phyloP scores from a whole-genome alignment of 2,329 filamentous ascomycete species.

The Colletotrichum sp. region DNA sequence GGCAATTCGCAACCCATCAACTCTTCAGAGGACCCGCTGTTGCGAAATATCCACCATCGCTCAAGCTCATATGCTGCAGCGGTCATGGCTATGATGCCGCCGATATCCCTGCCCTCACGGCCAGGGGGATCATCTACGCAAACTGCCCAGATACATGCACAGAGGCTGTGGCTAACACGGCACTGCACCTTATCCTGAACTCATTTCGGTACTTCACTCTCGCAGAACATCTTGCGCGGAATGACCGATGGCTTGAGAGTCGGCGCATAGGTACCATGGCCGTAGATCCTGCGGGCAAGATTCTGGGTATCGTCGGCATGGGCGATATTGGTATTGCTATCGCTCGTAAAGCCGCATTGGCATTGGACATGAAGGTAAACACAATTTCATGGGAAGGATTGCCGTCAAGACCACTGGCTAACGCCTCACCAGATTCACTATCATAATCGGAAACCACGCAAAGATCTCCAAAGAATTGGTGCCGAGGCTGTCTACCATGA shows the following conservation, averaged over 20 bases:
- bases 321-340: background rate
- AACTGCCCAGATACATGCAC: background rate
- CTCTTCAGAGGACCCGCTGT: background rate
- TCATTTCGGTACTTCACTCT: background rate
- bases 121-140: background rate
- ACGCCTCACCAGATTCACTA: background rate
- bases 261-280: background rate
- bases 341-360: background rate
- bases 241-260: background rate
- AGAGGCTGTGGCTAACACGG: background rate
- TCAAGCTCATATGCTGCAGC: background rate
- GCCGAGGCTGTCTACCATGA: background rate
- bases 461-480: background rate
- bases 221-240: background rate
- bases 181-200: background rate
- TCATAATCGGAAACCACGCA: background rate
- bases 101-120: background rate
- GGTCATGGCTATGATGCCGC: background rate
- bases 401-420: fast-evolving
- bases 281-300: background rate
- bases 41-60: background rate
- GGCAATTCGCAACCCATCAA: background rate
- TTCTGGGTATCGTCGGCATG: background rate
- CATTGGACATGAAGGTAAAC: background rate
- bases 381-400: fast-evolving